These are phyloP conservation scores for Myxozyma geophila DNA, from an alignment of 805 yeast genomes.

Conservation along the genomic window DNA sequence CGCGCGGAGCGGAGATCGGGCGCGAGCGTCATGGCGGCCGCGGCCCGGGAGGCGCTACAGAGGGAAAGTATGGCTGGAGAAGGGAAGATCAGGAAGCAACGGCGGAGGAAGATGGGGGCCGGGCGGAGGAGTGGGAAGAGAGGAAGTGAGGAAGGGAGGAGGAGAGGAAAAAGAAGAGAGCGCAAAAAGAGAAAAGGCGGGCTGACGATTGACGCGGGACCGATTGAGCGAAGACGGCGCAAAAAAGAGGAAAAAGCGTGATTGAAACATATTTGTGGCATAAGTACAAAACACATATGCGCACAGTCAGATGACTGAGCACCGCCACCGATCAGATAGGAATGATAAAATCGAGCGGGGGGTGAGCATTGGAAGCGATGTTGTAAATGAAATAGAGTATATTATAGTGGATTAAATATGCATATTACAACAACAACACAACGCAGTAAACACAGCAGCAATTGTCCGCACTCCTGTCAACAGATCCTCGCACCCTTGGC, in stretches of 20 bases:
- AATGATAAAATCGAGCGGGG: slow-evolving; percentile 1
- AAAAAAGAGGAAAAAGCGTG: slow-evolving; percentile 8
- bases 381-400: neutral
- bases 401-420: too few relatives aligned
- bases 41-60: slow-evolving; percentile 13
- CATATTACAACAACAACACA: too few relatives aligned
- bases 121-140: neutral
- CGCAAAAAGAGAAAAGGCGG: neutral
- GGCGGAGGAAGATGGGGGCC: slow-evolving; percentile 4
- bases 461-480: neutral
- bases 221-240: slow-evolving; percentile 10
- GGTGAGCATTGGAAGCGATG: too few relatives aligned
- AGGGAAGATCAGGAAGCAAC: slow-evolving; percentile 5
- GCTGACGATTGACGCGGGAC: neutral
- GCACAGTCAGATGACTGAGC: slow-evolving; percentile 16
- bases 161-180: neutral
- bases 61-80: slow-evolving; percentile 1
- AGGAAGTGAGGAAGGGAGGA: neutral
- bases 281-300: neutral
- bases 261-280: slow-evolving; percentile 3
- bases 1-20: slow-evolving; percentile 19
- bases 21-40: slow-evolving; percentile 30
- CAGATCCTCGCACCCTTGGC: neutral
- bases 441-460: neutral
- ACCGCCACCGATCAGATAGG: slow-evolving; percentile 15